phyloP scores from a whole-genome alignment of 2,329 filamentous ascomycete genomes.

The Botryotinia calthae region DNA sequence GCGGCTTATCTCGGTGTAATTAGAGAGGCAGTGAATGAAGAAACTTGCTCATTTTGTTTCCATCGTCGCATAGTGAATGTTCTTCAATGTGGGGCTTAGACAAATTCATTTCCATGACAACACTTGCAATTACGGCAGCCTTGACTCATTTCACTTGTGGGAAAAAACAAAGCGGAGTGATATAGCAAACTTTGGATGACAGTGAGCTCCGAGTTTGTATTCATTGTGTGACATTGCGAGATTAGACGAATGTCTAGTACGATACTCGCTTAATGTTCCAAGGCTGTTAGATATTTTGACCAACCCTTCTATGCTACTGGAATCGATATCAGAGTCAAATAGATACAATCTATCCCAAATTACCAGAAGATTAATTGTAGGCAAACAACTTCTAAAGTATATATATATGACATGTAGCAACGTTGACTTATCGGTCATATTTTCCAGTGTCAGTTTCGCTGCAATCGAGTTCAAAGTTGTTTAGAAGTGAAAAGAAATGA shows the following conservation, averaged over 20 bases:
- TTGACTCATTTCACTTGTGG: background rate
- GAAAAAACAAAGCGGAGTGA: background rate
- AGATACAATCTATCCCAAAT: background rate
- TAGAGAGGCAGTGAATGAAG: background rate
- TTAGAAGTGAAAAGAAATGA: background rate
- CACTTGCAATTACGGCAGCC: background rate
- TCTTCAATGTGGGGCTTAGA: background rate
- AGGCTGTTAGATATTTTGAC: background rate
- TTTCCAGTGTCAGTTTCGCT: background rate
- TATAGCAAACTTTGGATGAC: background rate
- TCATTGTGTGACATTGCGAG: background rate
- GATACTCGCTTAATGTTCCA: conserved; percentile 2
- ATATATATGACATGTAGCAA: background rate
- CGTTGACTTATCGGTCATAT: background rate
- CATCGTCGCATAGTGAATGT: background rate
- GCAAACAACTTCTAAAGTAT: background rate
- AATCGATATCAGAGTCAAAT: background rate
- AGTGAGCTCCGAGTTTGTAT: background rate
- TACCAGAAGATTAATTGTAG: background rate
- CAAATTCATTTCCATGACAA: background rate
- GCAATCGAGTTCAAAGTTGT: no score
- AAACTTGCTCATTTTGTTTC: background rate
- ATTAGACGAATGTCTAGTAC: conserved; percentile 3
- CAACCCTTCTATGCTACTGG: background rate
- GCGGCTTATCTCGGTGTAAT: background rate